A percentile compares a stretch with the other conserved stretches of the same genome.
Evolutionary conservation across 371 early-diverging fungal genomes (phyloP).

Genomic region (Rhizopus sp.): DNA sequence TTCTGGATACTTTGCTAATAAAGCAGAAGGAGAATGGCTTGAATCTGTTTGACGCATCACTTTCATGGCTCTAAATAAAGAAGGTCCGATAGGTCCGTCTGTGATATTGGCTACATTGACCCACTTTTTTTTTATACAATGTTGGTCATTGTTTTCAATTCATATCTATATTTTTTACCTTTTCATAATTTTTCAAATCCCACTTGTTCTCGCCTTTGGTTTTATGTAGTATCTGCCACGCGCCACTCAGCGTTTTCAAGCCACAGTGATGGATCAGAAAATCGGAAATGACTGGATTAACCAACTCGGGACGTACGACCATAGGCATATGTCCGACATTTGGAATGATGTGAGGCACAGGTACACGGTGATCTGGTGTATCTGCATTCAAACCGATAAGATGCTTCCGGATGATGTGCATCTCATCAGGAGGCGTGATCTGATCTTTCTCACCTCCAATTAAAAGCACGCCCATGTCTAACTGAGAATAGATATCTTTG

Average conservation of each 20-base stretch:
- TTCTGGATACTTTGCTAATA: constrained; percentile 65
- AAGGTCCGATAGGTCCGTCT: constrained; percentile 46
- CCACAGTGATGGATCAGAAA: constrained; percentile 69
- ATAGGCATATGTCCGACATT: constrained; percentile 69
- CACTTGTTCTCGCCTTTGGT: constrained; percentile 67
- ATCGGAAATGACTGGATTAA: constrained; percentile 65
- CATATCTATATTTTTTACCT: constrained; percentile 36
- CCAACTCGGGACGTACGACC: constrained; percentile 66
- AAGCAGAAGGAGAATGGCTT: constrained; percentile 62
- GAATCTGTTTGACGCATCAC: constrained; percentile 70
- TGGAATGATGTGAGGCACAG: constrained; percentile 61
- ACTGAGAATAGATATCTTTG: constrained; percentile 42
- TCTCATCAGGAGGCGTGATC: constrained; percentile 49
- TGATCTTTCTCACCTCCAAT: constrained; percentile 62
- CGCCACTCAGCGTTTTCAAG: constrained; percentile 57
- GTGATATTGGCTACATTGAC: constrained; percentile 58
- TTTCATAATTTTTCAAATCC: constrained; percentile 71
- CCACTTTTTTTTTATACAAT: constrained; percentile 50
- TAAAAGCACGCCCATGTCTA: constrained; percentile 59
- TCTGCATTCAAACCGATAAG: constrained; percentile 31
- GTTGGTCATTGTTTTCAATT: background rate
- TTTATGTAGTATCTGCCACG: constrained; percentile 62
- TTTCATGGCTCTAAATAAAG: constrained; percentile 64
- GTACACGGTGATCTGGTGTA: constrained; percentile 30
- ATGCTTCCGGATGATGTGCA: constrained; percentile 48